Evolutionary conservation across 148 eudicot genomes (phyloP).

Genomic region (Bassia scoparia): DNA sequence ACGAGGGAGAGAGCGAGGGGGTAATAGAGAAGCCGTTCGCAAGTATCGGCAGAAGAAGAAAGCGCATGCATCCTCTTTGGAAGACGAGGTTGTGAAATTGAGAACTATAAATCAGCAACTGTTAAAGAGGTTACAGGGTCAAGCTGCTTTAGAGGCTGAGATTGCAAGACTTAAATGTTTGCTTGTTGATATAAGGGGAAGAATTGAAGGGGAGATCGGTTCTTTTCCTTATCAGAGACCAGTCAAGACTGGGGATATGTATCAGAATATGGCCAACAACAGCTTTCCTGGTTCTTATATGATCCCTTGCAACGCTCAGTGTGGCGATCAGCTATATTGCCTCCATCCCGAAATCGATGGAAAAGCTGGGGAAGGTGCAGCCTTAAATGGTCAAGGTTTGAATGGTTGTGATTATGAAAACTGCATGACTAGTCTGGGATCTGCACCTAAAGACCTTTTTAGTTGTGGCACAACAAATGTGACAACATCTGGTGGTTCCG

Average conservation of each 20-base stretch:
- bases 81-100: constrained; percentile 82
- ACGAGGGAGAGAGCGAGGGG: constrained; percentile 57
- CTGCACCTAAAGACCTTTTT: constrained; percentile 37
- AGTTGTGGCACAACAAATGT: constrained; percentile 51
- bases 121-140: constrained; percentile 74
- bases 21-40: constrained; percentile 87
- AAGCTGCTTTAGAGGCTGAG: constrained; percentile 76
- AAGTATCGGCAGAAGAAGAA: constrained; percentile 97
- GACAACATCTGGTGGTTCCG: constrained; percentile 32
- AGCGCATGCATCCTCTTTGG: constrained; percentile 73
- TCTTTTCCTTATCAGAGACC: constrained; percentile 88
- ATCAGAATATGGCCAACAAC: constrained; percentile 39
- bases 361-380: constrained; percentile 35
- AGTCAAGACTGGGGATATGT: constrained; percentile 43
- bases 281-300: constrained; percentile 49
- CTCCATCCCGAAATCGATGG: constrained; percentile 48
- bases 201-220: constrained; percentile 93
- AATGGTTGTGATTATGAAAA: constrained; percentile 69
- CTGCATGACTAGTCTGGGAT: constrained; percentile 55
- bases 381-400: constrained; percentile 41
- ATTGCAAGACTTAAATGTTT: constrained; percentile 81
- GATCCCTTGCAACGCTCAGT: constrained; percentile 68
- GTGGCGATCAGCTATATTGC: constrained; percentile 71
- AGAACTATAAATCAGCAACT: constrained; percentile 79
- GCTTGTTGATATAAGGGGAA: constrained; percentile 89